Percentiles rank a stretch among this genome's conserved stretches.
These are phyloP conservation scores for Pichia membranifaciens DNA, from an alignment of 805 yeast species.

Conservation along the genomic window DNA sequence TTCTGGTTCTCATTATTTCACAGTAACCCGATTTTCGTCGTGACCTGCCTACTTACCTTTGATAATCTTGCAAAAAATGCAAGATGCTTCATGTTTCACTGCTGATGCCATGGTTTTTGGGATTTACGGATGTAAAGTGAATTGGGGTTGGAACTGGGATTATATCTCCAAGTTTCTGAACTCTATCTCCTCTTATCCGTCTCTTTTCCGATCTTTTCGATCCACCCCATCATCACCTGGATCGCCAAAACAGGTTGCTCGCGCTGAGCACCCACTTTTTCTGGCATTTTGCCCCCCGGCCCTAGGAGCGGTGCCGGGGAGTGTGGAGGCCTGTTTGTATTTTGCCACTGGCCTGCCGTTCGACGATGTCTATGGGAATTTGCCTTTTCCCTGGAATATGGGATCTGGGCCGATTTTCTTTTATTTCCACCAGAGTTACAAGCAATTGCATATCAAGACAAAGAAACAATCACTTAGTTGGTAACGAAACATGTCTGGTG, in stretches of 20 bases:
- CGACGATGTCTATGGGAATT: not conserved
- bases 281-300: too few species aligned
- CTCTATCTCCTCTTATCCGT: not conserved
- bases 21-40: not conserved
- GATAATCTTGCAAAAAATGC: conserved; percentile 91
- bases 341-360: too few species aligned
- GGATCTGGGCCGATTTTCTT: not conserved
- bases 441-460: not conserved
- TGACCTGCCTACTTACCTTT: conserved; percentile 45
- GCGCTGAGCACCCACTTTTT: too few species aligned
- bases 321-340: too few species aligned
- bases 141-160: too few species aligned
- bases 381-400: not conserved
- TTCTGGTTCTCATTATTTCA: not conserved
- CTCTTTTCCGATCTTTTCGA: not conserved
- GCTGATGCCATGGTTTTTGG: conserved; percentile 25
- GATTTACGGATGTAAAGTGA: too few species aligned
- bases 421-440: not conserved
- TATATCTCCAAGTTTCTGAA: too few species aligned
- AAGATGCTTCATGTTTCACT: conserved; percentile 44
- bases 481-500: conserved; percentile 10
- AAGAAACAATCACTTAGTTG: too few species aligned
- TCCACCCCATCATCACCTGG: not conserved
- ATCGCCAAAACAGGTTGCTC: too few species aligned
- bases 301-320: too few species aligned